Evolutionary conservation across 805 yeast species (phyloP).

Genomic region (Kodamaea laetipori): DNA sequence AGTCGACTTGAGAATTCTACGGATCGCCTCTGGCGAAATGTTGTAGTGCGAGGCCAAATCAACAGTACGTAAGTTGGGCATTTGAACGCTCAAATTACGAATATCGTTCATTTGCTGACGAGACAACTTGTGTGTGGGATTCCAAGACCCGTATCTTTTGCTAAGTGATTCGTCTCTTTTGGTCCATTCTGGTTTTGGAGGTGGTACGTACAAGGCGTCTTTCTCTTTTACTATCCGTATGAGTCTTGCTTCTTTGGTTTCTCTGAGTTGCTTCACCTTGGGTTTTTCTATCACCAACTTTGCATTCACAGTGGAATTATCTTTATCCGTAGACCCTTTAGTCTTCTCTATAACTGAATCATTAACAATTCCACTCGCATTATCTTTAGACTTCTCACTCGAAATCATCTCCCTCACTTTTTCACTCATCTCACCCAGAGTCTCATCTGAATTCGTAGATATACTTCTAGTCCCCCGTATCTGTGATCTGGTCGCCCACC

Average conservation of each 20-base stretch:
- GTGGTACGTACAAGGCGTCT: slow-evolving; percentile 44
- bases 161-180: slow-evolving; percentile 64
- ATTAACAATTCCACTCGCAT: too few relatives aligned
- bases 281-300: too few relatives aligned
- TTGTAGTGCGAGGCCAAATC: slow-evolving; percentile 65
- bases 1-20: slow-evolving; percentile 74
- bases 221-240: slow-evolving; percentile 18
- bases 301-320: too few relatives aligned
- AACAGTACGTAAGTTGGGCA: slow-evolving; percentile 61
- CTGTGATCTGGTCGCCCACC: too few relatives aligned
- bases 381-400: too few relatives aligned
- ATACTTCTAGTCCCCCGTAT: too few relatives aligned
- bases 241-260: slow-evolving; percentile 5
- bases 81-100: slow-evolving; percentile 51
- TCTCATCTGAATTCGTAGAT: too few relatives aligned
- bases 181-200: slow-evolving; percentile 56
- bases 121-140: slow-evolving; percentile 66
- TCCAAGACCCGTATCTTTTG: slow-evolving; percentile 68
- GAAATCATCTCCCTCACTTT: too few relatives aligned
- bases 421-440: too few relatives aligned
- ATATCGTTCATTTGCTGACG: slow-evolving; percentile 70
- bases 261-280: not conserved
- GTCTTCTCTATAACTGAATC: too few relatives aligned
- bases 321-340: too few relatives aligned
- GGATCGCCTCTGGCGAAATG: slow-evolving; percentile 78